Evolutionary conservation across 352 stramenopile genomes (phyloP).

Genomic region (Phytophthora pini): DNA sequence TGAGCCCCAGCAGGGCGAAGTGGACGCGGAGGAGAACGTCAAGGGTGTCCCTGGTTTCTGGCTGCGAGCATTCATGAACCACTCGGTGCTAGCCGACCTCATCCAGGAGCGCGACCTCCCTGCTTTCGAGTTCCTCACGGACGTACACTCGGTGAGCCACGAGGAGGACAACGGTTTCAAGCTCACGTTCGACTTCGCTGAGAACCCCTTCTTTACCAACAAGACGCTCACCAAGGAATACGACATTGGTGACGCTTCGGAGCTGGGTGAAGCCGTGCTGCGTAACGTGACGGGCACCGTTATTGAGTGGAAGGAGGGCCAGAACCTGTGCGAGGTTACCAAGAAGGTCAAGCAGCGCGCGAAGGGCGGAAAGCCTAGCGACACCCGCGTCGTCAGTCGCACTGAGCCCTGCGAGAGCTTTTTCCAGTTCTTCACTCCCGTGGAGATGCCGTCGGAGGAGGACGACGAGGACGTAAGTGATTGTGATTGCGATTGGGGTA

Average conservation of each 20-base stretch:
- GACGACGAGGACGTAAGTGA: conserved; percentile 80
- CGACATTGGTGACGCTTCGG: conserved; percentile 85
- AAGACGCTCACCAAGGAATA: conserved; percentile 85
- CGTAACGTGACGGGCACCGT: conserved; percentile 76
- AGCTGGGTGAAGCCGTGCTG: conserved; percentile 80
- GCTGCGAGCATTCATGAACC: conserved; percentile 86
- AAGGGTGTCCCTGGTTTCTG: conserved; percentile 88
- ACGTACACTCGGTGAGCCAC: conserved; percentile 81
- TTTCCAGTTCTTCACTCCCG: conserved; percentile 88
- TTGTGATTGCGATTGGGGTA: conserved; percentile 5
- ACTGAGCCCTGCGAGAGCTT: conserved; percentile 88
- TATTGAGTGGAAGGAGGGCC: conserved; percentile 84
- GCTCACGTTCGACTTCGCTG: conserved; percentile 81
- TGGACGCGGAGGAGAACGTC: conserved; percentile 56
- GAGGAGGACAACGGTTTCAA: conserved; percentile 88
- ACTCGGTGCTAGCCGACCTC: conserved; percentile 81
- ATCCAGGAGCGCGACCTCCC: conserved; percentile 84
- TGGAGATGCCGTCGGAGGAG: conserved; percentile 88
- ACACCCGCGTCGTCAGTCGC: conserved; percentile 78
- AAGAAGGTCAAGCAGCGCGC: conserved; percentile 91
- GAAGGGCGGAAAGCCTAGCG: conserved; percentile 71
- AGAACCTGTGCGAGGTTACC: conserved; percentile 86
- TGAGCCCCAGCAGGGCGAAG: conserved; percentile 45
- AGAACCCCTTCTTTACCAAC: conserved; percentile 86
- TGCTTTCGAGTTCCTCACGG: conserved; percentile 78